Conservation (phyloP, 164 flowering plant species). For the Sextonia rubra region DNA sequence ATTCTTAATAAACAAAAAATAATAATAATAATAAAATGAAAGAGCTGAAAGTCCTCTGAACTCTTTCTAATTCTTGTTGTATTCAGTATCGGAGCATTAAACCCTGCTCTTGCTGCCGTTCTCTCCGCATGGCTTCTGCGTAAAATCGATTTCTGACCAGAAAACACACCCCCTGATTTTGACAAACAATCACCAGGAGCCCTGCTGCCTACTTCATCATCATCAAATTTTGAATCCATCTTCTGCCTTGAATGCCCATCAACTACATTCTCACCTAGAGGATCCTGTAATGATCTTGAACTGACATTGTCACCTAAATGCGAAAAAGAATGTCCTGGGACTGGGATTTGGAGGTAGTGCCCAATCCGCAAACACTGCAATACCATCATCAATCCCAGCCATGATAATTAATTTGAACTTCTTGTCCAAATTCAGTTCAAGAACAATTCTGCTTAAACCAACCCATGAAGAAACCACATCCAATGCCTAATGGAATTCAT, state of each 20-base stretch:
- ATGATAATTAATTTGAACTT: constrained; percentile 12
- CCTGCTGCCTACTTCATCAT: constrained; percentile 14
- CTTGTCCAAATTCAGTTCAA: constrained; percentile 5
- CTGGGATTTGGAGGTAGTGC: constrained; percentile 45
- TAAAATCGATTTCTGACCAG: constrained; percentile 32
- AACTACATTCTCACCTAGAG: constrained; percentile 20
- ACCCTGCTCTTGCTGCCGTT: constrained; percentile 81
- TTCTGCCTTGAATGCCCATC: constrained; percentile 16
- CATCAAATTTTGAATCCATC: constrained; percentile 7
- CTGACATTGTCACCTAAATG: constrained; percentile 32
- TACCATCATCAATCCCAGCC: too few species aligned
- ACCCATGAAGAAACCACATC: background rate
- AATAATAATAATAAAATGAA: too few species aligned
- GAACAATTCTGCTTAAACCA: background rate
- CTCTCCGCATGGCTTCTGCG: constrained; percentile 64
- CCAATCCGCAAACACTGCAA: constrained; percentile 82
- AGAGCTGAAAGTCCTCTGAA: too few species aligned
- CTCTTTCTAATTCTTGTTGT: constrained; percentile 59
- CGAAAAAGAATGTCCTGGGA: constrained; percentile 45
- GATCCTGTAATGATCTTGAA: constrained; percentile 26
- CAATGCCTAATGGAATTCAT: background rate
- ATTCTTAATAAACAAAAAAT: too few species aligned
- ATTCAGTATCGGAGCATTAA: constrained; percentile 66
- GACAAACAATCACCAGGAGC: constrained; percentile 16
- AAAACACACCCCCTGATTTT: constrained; percentile 15